Conservation (phyloP, 1,284 basidiomycete genomes). For the Fistulina hepatica region DNA sequence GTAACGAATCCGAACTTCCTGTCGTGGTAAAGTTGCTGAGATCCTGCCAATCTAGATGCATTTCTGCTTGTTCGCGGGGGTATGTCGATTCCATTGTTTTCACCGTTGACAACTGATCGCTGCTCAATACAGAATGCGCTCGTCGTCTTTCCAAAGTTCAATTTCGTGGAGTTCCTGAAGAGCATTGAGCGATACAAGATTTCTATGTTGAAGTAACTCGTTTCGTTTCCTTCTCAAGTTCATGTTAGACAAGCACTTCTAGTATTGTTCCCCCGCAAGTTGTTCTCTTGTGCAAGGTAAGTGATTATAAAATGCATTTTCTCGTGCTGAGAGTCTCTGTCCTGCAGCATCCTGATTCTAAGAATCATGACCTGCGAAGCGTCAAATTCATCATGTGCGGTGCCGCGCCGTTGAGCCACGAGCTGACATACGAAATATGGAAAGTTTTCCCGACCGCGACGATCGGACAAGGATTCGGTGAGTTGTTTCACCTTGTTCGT, state of each 20-base stretch:
- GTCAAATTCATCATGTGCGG: slow-evolving; percentile 35
- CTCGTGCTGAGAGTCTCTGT: slow-evolving; percentile 1
- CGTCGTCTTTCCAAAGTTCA: slow-evolving; percentile 36
- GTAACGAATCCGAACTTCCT: slow-evolving; percentile 21
- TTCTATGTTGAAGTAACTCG: slow-evolving; percentile 30
- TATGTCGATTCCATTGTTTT: slow-evolving; percentile 16
- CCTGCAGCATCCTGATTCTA: slow-evolving; percentile 26
- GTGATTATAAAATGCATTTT: background rate
- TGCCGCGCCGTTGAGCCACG: slow-evolving; percentile 35
- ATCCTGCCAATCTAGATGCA: slow-evolving; percentile 27
- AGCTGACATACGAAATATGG: slow-evolving; percentile 26
- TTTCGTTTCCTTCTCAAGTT: background rate
- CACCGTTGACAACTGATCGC: background rate
- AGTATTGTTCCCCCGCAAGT: slow-evolving; percentile 39
- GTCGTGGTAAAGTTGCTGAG: background rate
- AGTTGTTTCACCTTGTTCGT: background rate
- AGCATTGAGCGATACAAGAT: slow-evolving; percentile 27
- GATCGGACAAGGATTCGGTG: slow-evolving; percentile 39
- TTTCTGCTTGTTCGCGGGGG: slow-evolving; percentile 32
- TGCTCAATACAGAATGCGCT: slow-evolving; percentile 25
- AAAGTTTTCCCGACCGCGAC: slow-evolving; percentile 31
- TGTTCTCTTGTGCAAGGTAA: slow-evolving; percentile 37
- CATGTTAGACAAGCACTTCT: slow-evolving; percentile 1
- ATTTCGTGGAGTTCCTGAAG: slow-evolving; percentile 28
- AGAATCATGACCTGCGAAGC: slow-evolving; percentile 28